Evolutionary conservation across 768 basidiomycete genomes (phyloP), one percentile per base, ranked within the genome.

Genomic region (Clitopilus hobsonii): DNA sequence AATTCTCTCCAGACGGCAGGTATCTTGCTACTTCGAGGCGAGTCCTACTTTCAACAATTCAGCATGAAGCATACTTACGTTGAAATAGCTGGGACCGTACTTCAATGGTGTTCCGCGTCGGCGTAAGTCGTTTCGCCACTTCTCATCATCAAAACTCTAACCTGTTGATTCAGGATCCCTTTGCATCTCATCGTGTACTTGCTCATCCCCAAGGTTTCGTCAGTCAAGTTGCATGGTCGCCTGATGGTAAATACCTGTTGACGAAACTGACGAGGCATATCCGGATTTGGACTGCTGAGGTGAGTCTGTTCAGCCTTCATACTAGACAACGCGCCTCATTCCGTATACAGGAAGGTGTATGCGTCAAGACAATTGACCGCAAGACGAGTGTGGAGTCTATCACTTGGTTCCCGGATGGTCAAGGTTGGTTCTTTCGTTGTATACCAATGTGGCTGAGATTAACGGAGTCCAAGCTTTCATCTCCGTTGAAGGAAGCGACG

Each of bases 221-320:
- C 27, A 81, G 83, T 28, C 88, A 89, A 67, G 88, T 89, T 27
- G 87, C 86, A 26, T 91, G 88, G 86, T 86, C 86, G 14, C 86
- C 87, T 0, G 77, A 74, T 28, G 86, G 88, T 14, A 75, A 76
- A 50, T 66, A 75, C 49, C 71, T 91, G 6, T 67, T 91, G 10
- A 88, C 87, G 1, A 88, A 86, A 68, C 74, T 86, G 49, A 73
- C 70, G 38, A 76, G 82, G 54, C 83, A 80, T 10, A 75, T 89
- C 57, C 89, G 88, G 68, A 72, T 89, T 29, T 91, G 88, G 88
- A 84, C 79, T 10, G 67, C 72, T n/a, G 80, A 84, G 72, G 88
- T 86, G 38, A 24, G 54, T 52, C 49, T 58, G 54, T 51, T 45
- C 25, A 50, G 29, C 36, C 45, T 20, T 53, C 41, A n/a, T n/a